A percentile compares a stretch with the other conserved stretches of the same genome.
Conservation (phyloP, 441 rosid species). For the Eugenia klotzschiana region DNA sequence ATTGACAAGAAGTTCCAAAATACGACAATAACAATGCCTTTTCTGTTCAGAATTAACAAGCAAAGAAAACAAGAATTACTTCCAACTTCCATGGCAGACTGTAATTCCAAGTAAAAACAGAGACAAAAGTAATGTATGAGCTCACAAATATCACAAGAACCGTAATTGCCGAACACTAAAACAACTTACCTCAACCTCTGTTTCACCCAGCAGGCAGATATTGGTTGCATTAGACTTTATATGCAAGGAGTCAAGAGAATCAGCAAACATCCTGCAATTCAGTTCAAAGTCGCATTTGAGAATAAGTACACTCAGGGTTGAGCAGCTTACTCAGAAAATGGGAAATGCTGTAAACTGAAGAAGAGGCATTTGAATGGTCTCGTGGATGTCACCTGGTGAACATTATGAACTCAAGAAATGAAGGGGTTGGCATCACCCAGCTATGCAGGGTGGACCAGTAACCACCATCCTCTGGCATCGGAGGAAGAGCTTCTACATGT, state of each 20-base stretch:
- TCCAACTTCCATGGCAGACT: neutral
- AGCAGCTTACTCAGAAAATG: neutral
- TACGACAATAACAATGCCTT: conserved; percentile 82
- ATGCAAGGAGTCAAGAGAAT: conserved; percentile 74
- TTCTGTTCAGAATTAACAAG: conserved; percentile 27
- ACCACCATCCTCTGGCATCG: conserved; percentile 90
- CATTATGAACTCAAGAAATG: conserved; percentile 82
- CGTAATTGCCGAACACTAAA: neutral
- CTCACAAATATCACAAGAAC: neutral
- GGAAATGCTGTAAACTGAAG: neutral
- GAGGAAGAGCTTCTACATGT: conserved; percentile 68
- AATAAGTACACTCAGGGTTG: neutral
- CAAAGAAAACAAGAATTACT: neutral
- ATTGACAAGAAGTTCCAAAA: conserved; percentile 69
- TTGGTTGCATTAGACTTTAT: conserved; percentile 25
- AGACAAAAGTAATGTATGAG: neutral
- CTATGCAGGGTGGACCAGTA: conserved; percentile 88
- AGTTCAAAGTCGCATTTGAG: neutral
- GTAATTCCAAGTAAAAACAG: neutral
- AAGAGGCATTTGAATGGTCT: neutral
- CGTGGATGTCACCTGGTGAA: conserved; percentile 51
- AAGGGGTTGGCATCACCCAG: conserved; percentile 99
- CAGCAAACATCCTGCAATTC: conserved; percentile 71
- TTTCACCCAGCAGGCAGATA: conserved; percentile 55
- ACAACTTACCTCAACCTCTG: conserved; percentile 53